Evolutionary conservation across 2,329 filamentous ascomycete genomes (phyloP).

Genomic region (Coleophoma crateriformis): DNA sequence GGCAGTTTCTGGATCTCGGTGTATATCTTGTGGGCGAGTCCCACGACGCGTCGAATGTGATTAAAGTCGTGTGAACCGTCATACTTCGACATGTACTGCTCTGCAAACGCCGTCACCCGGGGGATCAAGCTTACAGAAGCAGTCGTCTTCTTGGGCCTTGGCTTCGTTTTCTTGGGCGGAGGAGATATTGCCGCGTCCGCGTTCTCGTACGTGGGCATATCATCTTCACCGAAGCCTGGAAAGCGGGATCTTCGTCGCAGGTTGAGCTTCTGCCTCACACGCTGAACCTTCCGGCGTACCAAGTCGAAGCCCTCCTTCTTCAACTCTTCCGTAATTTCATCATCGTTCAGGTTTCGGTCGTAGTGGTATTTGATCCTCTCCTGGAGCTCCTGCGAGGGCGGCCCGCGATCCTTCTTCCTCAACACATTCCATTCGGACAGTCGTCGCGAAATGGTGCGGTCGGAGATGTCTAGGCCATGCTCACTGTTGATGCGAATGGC

Average conservation of each 20-base stretch:
- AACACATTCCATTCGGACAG: constrained; percentile 22
- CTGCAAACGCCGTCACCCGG: constrained; percentile 56
- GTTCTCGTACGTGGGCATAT: not conserved
- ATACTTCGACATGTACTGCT: constrained; percentile 68
- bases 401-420: constrained; percentile 18
- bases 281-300: constrained; percentile 17
- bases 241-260: constrained; percentile 22
- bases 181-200: constrained; percentile 6
- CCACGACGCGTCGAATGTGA: constrained; percentile 76
- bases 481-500: constrained; percentile 19
- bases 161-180: constrained; percentile 3
- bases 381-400: constrained; percentile 15
- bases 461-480: constrained; percentile 20
- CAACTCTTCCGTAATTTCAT: constrained; percentile 19
- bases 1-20: constrained; percentile 12
- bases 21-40: constrained; percentile 49
- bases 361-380: constrained; percentile 20
- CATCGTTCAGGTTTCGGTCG: constrained; percentile 24
- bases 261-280: constrained; percentile 22
- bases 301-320: constrained; percentile 21
- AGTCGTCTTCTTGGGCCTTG: constrained; percentile 12
- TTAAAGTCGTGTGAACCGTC: constrained; percentile 86
- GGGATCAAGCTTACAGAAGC: constrained; percentile 29
- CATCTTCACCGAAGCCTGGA: constrained; percentile 19
- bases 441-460: constrained; percentile 21